Percentiles rank a stretch among this genome's conserved stretches.
Evolutionary conservation across 2,329 filamentous ascomycete genomes (phyloP).

Genomic region (Calycina herbarum): DNA sequence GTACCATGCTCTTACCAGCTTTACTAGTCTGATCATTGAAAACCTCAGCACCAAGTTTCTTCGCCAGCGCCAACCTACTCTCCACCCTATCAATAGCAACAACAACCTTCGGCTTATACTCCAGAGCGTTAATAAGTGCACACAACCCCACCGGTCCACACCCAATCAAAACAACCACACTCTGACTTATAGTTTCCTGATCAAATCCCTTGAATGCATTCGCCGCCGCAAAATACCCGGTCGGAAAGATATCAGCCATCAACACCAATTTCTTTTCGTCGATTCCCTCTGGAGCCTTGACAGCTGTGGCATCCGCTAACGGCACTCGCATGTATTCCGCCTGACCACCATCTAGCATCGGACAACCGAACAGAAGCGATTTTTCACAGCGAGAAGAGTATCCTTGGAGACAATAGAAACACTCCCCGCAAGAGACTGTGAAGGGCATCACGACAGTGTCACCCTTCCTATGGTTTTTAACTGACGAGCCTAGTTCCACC

Average conservation of each 20-base stretch:
- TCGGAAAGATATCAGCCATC: constrained; percentile 93
- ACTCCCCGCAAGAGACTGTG: constrained; percentile 71
- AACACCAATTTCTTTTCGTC: constrained; percentile 74
- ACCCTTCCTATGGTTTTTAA: constrained; percentile 69
- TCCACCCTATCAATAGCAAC: constrained; percentile 80
- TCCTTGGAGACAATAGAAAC: constrained; percentile 82
- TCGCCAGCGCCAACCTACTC: constrained; percentile 71
- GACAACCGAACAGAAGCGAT: constrained; percentile 68
- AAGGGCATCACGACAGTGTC: constrained; percentile 83
- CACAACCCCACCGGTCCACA: constrained; percentile 87
- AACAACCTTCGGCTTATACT: constrained; percentile 72
- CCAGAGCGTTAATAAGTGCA: constrained; percentile 74
- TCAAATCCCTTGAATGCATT: constrained; percentile 70
- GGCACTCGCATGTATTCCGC: constrained; percentile 83
- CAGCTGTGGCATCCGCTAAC: constrained; percentile 75
- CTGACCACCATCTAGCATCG: constrained; percentile 72
- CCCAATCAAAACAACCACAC: constrained; percentile 77
- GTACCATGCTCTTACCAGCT: constrained; percentile 44
- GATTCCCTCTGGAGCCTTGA: constrained; percentile 70
- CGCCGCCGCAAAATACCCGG: constrained; percentile 77
- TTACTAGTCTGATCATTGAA: constrained; percentile 73
- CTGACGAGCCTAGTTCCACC: constrained; percentile 63
- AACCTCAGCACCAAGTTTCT: constrained; percentile 74
- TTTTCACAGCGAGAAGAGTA: constrained; percentile 77
- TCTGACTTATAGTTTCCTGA: constrained; percentile 57